phyloP scores from a whole-genome alignment of 2,329 filamentous ascomycete genomes.

The Cylindrodendrum hubeiense region DNA sequence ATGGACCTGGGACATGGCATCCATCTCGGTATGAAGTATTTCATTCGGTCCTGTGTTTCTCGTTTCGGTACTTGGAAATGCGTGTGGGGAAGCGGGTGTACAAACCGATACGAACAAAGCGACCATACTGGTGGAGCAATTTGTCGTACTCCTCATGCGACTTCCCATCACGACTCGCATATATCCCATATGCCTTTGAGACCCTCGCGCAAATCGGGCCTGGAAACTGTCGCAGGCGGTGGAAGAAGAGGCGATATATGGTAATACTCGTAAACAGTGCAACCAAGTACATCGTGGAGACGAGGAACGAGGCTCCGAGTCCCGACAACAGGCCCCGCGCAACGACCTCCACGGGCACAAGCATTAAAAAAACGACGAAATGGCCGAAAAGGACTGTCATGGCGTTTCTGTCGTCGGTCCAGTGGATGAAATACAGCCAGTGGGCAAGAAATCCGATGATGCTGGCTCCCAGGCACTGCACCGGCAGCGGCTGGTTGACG shows the following conservation, averaged over 20 bases:
- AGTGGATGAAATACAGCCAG: slow-evolving; percentile 5
- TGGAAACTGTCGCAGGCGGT: background rate
- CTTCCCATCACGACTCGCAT: background rate
- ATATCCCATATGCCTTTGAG: background rate
- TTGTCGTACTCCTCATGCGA: background rate
- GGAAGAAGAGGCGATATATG: slow-evolving; percentile 4
- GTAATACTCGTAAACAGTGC: background rate
- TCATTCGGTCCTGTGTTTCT: background rate
- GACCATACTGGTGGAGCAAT: background rate
- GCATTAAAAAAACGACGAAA: background rate
- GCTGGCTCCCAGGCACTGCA: background rate
- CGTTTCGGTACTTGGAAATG: background rate
- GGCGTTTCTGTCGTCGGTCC: slow-evolving; percentile 3
- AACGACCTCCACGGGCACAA: background rate
- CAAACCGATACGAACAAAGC: slow-evolving; percentile 1
- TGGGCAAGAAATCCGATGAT: background rate
- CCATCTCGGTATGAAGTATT: background rate
- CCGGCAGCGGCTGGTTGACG: background rate
- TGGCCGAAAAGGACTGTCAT: background rate
- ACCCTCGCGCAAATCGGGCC: background rate
- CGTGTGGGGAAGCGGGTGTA: background rate
- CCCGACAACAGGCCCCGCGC: background rate
- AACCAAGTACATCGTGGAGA: background rate
- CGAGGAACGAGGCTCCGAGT: background rate
- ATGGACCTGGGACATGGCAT: slow-evolving; percentile 28